These are phyloP conservation scores for Musa itinerans DNA, from an alignment of 176 grass and related monocot species.

Conservation along the genomic window DNA sequence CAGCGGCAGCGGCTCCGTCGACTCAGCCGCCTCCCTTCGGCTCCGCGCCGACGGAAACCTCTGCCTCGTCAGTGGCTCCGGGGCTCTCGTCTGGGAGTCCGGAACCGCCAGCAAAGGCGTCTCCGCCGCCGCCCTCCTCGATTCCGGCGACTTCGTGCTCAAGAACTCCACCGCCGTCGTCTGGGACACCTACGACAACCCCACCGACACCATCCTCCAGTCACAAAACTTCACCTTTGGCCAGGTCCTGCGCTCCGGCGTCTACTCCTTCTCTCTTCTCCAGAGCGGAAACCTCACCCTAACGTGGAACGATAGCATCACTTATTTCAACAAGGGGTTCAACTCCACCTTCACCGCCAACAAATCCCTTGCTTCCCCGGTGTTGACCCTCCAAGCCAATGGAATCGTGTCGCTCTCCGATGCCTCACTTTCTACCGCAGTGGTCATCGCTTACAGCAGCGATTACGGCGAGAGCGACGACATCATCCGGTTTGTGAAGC, in stretches of 20 bases:
- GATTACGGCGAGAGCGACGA: constrained; percentile 73
- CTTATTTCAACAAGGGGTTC: constrained; percentile 83
- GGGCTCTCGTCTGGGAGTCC: constrained; percentile 54
- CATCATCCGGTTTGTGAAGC: constrained; percentile 61
- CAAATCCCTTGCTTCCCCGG: constrained; percentile 47
- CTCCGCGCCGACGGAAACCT: constrained; percentile 57
- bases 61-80: constrained; percentile 58
- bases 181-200: constrained; percentile 75
- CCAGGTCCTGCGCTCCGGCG: constrained; percentile 35
- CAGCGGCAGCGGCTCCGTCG: constrained; percentile 25
- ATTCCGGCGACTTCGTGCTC: constrained; percentile 53
- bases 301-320: constrained; percentile 26
- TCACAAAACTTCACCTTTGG: constrained; percentile 41
- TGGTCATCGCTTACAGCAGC: constrained; percentile 82
- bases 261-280: constrained; percentile 47
- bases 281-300: constrained; percentile 58
- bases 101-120: constrained; percentile 36
- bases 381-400: constrained; percentile 58
- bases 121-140: constrained; percentile 34
- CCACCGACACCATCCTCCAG: constrained; percentile 69
- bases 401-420: constrained; percentile 76
- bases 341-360: constrained; percentile 58
- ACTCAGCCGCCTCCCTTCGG: constrained; percentile 53
- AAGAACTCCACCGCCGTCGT: constrained; percentile 29
- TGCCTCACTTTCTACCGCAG: constrained; percentile 26